phyloP scores from a whole-genome alignment of 2,329 filamentous ascomycete species.

The Penicillium sumatraense region DNA sequence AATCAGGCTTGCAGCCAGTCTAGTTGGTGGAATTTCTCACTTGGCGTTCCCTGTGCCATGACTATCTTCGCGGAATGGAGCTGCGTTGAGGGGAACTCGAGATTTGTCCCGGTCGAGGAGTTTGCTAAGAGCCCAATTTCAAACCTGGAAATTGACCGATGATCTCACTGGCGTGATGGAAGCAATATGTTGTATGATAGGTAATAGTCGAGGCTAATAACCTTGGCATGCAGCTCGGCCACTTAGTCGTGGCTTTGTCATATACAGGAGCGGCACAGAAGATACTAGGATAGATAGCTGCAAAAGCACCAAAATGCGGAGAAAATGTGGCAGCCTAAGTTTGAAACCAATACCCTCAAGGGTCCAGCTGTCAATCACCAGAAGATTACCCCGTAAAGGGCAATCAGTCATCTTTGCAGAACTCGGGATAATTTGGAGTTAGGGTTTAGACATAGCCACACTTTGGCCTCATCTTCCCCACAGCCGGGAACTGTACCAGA shows the following conservation, averaged over 20 bases:
- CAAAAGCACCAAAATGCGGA: not conserved
- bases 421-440: not conserved
- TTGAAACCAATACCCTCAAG: not conserved
- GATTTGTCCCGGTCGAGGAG: slow-evolving; percentile 36
- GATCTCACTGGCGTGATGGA: not conserved
- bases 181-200: not conserved
- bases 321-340: not conserved
- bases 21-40: slow-evolving; percentile 48
- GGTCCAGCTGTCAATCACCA: not conserved
- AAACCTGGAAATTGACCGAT: not conserved
- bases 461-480: not conserved
- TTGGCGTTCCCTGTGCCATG: slow-evolving; percentile 50
- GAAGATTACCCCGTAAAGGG: too few relatives aligned
- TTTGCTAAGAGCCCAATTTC: not conserved
- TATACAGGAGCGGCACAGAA: not conserved
- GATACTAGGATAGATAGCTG: not conserved
- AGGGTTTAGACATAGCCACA: slow-evolving; percentile 1
- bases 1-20: slow-evolving; percentile 47
- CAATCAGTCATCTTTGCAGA: too few relatives aligned
- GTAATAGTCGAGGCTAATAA: not conserved
- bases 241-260: slow-evolving; percentile 1
- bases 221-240: not conserved
- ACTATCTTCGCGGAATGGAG: slow-evolving; percentile 50
- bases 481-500: not conserved
- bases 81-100: slow-evolving; percentile 47